These are phyloP conservation scores for Linum usitatissimum DNA, from an alignment of 345 rosid species.

Conservation along the genomic window DNA sequence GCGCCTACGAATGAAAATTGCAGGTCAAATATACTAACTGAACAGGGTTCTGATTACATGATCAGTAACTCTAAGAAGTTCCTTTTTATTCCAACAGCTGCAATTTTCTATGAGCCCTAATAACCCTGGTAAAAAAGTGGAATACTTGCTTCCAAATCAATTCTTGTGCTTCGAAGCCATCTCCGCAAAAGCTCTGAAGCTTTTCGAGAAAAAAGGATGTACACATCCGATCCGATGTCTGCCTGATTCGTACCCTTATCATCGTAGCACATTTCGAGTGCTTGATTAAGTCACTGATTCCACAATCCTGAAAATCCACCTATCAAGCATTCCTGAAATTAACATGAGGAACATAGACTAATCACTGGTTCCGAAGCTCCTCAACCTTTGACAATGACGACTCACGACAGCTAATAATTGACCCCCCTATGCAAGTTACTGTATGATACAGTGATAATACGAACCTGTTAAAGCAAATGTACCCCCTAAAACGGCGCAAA, in stretches of 20 bases:
- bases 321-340: slow-evolving; percentile 78
- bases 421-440: neutral
- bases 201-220: neutral
- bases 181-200: too few species aligned
- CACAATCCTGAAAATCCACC: slow-evolving; percentile 86
- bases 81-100: too few species aligned
- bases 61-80: too few species aligned
- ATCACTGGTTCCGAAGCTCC: neutral
- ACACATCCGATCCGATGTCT: neutral
- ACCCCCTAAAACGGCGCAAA: slow-evolving; percentile 97
- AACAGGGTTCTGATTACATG: too few species aligned
- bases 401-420: neutral
- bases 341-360: neutral
- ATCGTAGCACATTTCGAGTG: slow-evolving; percentile 14
- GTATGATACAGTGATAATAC: slow-evolving; percentile 5
- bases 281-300: slow-evolving; percentile 52
- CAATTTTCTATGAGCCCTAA: too few species aligned
- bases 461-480: slow-evolving; percentile 97
- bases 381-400: neutral
- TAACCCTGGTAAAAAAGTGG: too few species aligned
- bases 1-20: too few species aligned
- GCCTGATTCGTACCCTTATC: neutral
- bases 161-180: too few species aligned
- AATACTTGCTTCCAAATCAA: too few species aligned
- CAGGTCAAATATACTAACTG: too few species aligned